Evolutionary conservation across 176 grass and related monocot genomes (phyloP).

Genomic region (Bothriochloa decipiens): DNA sequence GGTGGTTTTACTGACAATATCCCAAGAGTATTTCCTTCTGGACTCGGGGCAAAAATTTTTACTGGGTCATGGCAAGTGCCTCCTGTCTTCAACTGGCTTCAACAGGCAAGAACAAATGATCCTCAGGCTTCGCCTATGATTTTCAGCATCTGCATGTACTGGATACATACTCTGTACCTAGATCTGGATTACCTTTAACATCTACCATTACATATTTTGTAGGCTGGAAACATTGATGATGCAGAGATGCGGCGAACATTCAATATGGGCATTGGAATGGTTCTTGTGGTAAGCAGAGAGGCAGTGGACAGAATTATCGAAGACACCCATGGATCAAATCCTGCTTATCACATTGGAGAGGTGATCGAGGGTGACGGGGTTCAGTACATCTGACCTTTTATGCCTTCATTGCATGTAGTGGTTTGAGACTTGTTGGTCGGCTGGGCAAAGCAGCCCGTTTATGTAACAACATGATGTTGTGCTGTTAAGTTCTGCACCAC

Average conservation of each 20-base stretch:
- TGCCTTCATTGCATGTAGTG: background rate
- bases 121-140: background rate
- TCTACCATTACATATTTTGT: background rate
- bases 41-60: conserved; percentile 70
- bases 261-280: conserved; percentile 97
- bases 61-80: conserved; percentile 70
- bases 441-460: conserved; percentile 13
- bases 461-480: conserved; percentile 17
- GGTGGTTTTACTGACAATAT: conserved; percentile 96
- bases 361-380: conserved; percentile 78
- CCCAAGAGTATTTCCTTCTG: conserved; percentile 74
- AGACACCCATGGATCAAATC: conserved; percentile 30
- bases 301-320: conserved; percentile 54
- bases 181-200: background rate
- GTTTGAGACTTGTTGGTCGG: background rate
- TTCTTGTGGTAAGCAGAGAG: conserved; percentile 68
- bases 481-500: conserved; percentile 20
- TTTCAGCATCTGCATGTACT: background rate
- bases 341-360: conserved; percentile 71
- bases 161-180: background rate
- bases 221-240: conserved; percentile 85
- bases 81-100: conserved; percentile 75
- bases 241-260: conserved; percentile 90
- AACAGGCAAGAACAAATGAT: conserved; percentile 55
- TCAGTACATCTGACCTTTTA: conserved; percentile 44